Evolutionary conservation across 371 early-diverging fungal genomes (phyloP).

Genomic region (Mortierella polycephala): DNA sequence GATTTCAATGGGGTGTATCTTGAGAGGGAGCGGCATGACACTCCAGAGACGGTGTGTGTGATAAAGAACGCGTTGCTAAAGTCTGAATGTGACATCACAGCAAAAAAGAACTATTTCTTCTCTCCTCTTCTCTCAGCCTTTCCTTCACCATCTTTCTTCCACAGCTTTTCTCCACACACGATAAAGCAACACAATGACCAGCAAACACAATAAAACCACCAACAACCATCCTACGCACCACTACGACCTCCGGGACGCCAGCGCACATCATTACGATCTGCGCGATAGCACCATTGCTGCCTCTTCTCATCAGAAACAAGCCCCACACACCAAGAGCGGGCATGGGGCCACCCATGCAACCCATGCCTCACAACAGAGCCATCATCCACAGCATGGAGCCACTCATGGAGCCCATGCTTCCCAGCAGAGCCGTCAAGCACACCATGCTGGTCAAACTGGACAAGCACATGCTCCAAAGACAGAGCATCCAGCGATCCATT

Average conservation of each 20-base stretch:
- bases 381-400: constrained; percentile 4
- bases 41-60: neutral
- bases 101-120: too few species aligned
- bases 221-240: constrained; percentile 6
- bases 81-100: too few species aligned
- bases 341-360: neutral
- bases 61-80: neutral
- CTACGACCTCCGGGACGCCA: constrained; percentile 18
- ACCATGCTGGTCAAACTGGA: neutral
- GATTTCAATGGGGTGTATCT: constrained; percentile 38
- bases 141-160: neutral
- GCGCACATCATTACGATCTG: constrained; percentile 7
- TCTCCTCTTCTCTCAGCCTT: too few species aligned
- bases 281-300: constrained; percentile 35
- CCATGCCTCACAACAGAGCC: neutral
- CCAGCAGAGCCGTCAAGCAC: neutral
- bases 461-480: constrained; percentile 4
- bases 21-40: constrained; percentile 22
- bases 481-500: constrained; percentile 13
- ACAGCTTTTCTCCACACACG: neutral
- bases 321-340: neutral
- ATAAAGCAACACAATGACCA: neutral
- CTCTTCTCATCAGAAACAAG: neutral
- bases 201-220: constrained; percentile 15
- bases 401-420: neutral